A percentile compares a stretch with the other conserved stretches of the same genome.
phyloP scores from a whole-genome alignment of 495 filamentous ascomycete genomes.

The Penicillium chermesinum region DNA sequence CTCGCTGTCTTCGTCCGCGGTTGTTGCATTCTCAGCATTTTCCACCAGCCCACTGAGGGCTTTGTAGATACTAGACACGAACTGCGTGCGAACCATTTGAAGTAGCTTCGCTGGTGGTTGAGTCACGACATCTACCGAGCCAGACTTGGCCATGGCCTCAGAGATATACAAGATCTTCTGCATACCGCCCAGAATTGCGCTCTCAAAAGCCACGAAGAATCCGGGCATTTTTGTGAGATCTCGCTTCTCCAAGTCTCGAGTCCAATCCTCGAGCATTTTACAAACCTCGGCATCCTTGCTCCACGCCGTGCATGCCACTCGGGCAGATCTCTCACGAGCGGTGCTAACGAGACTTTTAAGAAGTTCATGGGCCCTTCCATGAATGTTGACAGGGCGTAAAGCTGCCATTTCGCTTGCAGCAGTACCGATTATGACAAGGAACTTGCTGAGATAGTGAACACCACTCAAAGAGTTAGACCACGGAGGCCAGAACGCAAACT shows the following conservation, averaged over 20 bases:
- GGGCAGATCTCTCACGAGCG: slow-evolving; percentile 77
- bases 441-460: slow-evolving; percentile 76
- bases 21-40: slow-evolving; percentile 72
- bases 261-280: slow-evolving; percentile 91
- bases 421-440: slow-evolving; percentile 71
- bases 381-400: slow-evolving; percentile 56
- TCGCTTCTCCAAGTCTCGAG: slow-evolving; percentile 63
- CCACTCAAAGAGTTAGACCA: slow-evolving; percentile 85
- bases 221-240: slow-evolving; percentile 89
- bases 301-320: slow-evolving; percentile 80
- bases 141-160: slow-evolving; percentile 67
- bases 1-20: slow-evolving; percentile 56
- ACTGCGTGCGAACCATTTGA: slow-evolving; percentile 78
- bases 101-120: slow-evolving; percentile 79
- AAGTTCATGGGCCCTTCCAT: slow-evolving; percentile 54
- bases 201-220: slow-evolving; percentile 75
- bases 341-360: slow-evolving; percentile 66
- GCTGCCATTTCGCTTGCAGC: slow-evolving; percentile 84
- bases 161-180: slow-evolving; percentile 92
- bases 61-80: slow-evolving; percentile 88
- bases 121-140: slow-evolving; percentile 66
- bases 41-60: slow-evolving; percentile 91
- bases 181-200: slow-evolving; percentile 69
- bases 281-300: slow-evolving; percentile 81
- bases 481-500: slow-evolving; percentile 94